phyloP scores from a whole-genome alignment of 2,329 filamentous ascomycete genomes.

The Venturiaceae sp. region DNA sequence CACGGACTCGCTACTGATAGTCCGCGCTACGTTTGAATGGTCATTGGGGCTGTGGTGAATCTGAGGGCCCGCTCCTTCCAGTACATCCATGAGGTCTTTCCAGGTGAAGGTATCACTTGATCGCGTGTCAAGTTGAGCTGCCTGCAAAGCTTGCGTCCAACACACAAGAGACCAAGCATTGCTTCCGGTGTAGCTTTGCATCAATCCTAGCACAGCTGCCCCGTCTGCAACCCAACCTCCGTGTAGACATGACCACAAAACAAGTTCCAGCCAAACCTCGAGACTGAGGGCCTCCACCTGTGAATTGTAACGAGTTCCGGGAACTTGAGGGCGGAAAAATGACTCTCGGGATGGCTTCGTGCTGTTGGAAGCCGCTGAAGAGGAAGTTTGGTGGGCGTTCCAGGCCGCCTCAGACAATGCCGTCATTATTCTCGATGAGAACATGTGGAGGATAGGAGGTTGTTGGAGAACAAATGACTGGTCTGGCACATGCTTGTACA shows the following conservation, averaged over 20 bases:
- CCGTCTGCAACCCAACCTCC: conserved; percentile 37
- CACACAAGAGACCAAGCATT: conserved; percentile 20
- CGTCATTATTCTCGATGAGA: conserved; percentile 38
- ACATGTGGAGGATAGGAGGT: conserved; percentile 36
- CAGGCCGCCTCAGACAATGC: conserved; percentile 41
- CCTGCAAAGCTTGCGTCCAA: conserved; percentile 1
- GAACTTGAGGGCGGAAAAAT: neutral
- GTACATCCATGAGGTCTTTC: neutral
- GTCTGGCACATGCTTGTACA: conserved; percentile 29
- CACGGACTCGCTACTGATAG: conserved; percentile 50
- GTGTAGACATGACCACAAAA: conserved; percentile 40
- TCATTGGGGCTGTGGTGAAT: neutral
- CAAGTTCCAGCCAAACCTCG: conserved; percentile 42
- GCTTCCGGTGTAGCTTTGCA: conserved; percentile 15
- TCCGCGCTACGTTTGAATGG: conserved; percentile 25
- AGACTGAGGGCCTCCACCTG: conserved; percentile 29
- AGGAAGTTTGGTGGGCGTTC: conserved; percentile 32
- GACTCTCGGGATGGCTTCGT: neutral
- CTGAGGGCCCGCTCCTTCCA: conserved; percentile 3
- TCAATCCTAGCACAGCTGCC: conserved; percentile 24
- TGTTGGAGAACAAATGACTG: conserved; percentile 29
- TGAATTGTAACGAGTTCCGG: conserved; percentile 19
- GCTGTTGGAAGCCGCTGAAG: conserved; percentile 16
- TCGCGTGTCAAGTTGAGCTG: neutral
- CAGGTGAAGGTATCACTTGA: neutral